Conservation (phyloP, 441 rosid species). For the Aleurites moluccanus region DNA sequence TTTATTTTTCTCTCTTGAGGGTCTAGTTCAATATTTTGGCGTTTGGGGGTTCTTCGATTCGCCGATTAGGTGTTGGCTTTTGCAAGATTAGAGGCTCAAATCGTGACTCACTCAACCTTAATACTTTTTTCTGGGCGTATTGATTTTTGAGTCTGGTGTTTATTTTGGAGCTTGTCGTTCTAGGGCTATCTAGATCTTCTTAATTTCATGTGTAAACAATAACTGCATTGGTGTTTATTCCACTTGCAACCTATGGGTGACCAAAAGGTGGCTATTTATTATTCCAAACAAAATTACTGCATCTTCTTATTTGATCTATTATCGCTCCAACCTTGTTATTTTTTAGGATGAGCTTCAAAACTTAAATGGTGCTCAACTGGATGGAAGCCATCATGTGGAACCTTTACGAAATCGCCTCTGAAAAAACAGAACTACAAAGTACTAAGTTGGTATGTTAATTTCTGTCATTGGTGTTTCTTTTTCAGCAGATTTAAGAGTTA, state of each 20-base stretch:
- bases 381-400: slow-evolving; percentile 93
- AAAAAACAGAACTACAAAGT: slow-evolving; percentile 61
- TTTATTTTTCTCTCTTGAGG: too few relatives aligned
- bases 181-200: too few relatives aligned
- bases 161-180: too few relatives aligned
- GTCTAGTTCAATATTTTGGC: too few relatives aligned
- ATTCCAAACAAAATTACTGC: slow-evolving; percentile 17
- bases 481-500: background rate
- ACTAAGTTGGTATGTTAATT: slow-evolving; percentile 61
- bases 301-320: background rate
- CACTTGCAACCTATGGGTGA: slow-evolving; percentile 99
- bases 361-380: slow-evolving; percentile 96
- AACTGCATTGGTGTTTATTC: slow-evolving; percentile 97
- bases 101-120: too few relatives aligned
- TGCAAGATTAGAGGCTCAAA: too few relatives aligned
- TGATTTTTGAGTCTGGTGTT: too few relatives aligned
- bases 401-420: slow-evolving; percentile 79
- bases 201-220: too few relatives aligned
- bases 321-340: slow-evolving; percentile 8
- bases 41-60: too few relatives aligned
- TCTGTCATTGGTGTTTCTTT: slow-evolving; percentile 12
- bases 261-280: slow-evolving; percentile 55
- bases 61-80: too few relatives aligned
- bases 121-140: too few relatives aligned
- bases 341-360: slow-evolving; percentile 94